phyloP scores from a whole-genome alignment of 1,139 yeast species.

The Blastobotrys raffinosifermentans region DNA sequence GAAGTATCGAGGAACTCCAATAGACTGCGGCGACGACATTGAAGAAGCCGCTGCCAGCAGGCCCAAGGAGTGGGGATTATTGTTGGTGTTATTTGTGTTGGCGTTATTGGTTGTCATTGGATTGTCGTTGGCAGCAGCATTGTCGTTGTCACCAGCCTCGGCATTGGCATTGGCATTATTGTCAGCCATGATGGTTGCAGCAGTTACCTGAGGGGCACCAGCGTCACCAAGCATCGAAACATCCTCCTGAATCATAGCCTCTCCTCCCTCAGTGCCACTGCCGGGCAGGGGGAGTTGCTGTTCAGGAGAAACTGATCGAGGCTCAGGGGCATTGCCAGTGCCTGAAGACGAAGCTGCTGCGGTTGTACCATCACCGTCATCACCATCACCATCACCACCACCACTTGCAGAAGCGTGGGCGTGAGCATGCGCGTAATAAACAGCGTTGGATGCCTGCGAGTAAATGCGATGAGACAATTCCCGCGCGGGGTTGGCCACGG shows the following conservation, averaged over 20 bases:
- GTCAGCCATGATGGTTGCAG: not conserved
- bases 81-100: constrained; percentile 5
- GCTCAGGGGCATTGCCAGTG: not conserved
- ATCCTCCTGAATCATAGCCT: not conserved
- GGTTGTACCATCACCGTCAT: not conserved
- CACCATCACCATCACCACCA: not conserved
- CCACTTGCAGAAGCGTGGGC: constrained; percentile 1
- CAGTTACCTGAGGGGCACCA: not conserved
- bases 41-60: too few species aligned
- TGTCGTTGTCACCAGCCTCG: not conserved
- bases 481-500: too few species aligned
- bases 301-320: too few species aligned
- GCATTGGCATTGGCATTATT: constrained; percentile 1
- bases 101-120: constrained; percentile 4
- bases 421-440: constrained; percentile 16
- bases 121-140: not conserved
- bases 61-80: constrained; percentile 4
- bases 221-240: not conserved
- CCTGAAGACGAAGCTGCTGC: not conserved
- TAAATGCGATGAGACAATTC: constrained; percentile 11
- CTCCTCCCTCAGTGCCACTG: not conserved
- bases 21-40: constrained; percentile 5
- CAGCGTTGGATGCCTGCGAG: constrained; percentile 24
- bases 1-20: constrained; percentile 44
- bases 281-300: too few species aligned